phyloP scores from a whole-genome alignment of 1,139 yeast genomes.

The Kodamaea arcana region DNA sequence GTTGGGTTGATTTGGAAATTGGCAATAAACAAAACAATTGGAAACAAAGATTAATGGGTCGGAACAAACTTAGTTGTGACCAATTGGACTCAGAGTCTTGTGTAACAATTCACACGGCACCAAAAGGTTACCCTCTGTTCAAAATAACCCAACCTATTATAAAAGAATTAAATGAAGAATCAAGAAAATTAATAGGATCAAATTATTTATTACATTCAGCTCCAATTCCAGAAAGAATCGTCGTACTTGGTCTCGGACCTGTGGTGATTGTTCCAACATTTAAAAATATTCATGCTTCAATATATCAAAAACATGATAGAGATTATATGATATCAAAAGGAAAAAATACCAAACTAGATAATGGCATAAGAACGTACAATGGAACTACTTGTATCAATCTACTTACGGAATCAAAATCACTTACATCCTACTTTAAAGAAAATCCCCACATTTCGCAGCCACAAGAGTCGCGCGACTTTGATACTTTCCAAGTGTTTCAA shows the following conservation, averaged over 20 bases:
- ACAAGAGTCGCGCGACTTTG: slow-evolving; percentile 1
- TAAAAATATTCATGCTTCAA: neutral
- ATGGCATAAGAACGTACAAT: neutral
- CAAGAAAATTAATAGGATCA: slow-evolving; percentile 10
- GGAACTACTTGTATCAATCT: neutral
- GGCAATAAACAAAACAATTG: neutral
- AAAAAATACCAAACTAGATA: neutral
- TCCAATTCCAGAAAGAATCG: slow-evolving; percentile 14
- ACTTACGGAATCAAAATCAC: no score
- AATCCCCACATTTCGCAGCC: neutral
- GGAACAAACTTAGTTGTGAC: neutral
- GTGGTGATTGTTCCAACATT: slow-evolving; percentile 8
- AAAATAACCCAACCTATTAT: neutral
- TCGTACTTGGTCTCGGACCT: slow-evolving; percentile 13
- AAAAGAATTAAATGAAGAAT: slow-evolving; percentile 8
- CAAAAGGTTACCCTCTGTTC: slow-evolving; percentile 1
- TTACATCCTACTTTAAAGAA: neutral
- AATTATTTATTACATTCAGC: slow-evolving; percentile 12
- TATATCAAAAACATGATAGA: neutral
- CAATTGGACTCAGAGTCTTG: neutral
- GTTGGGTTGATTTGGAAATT: slow-evolving; percentile 11
- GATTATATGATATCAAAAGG: neutral
- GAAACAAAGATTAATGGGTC: neutral
- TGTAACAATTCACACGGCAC: neutral
- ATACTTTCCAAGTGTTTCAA: slow-evolving; percentile 5